These are phyloP conservation scores for Ustilago nuda DNA, from an alignment of 1,284 basidiomycete species.

Conservation along the genomic window DNA sequence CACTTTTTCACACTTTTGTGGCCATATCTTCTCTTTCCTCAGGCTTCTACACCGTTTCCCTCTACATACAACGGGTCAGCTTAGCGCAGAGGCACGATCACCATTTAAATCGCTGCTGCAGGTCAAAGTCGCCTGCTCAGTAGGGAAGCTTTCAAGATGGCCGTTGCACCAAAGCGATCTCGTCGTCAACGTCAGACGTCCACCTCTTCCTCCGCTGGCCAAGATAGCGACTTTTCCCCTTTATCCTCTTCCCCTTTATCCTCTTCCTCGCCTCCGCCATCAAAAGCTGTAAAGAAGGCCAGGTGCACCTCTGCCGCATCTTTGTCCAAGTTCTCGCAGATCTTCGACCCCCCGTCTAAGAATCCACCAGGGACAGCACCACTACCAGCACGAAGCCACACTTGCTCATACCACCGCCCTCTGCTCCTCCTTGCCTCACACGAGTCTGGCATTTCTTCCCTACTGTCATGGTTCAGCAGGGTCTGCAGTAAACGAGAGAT, in stretches of 20 bases:
- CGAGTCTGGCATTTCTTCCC: constrained; percentile 23
- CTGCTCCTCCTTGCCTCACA: constrained; percentile 34
- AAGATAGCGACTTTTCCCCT: constrained; percentile 20
- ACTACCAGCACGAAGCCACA: constrained; percentile 37
- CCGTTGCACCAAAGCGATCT: constrained; percentile 24
- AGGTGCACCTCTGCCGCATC: constrained; percentile 7
- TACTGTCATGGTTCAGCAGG: constrained; percentile 76
- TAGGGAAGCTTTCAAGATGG: constrained; percentile 9
- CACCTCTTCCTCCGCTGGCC: constrained; percentile 10
- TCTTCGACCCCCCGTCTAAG: constrained; percentile 8
- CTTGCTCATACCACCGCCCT: constrained; percentile 50
- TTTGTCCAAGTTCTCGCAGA: constrained; percentile 10
- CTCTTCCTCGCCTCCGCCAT: constrained; percentile 17
- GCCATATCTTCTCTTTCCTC: neutral
- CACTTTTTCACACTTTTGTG: neutral
- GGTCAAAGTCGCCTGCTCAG: neutral
- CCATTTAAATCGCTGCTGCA: neutral
- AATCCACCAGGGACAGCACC: neutral
- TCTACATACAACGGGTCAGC: neutral
- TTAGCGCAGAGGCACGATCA: neutral
- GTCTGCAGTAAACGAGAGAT: constrained; percentile 78
- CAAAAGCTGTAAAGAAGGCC: constrained; percentile 19
- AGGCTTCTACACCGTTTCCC: neutral
- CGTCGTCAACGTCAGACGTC: constrained; percentile 10
- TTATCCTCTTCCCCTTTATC: constrained; percentile 26